These are phyloP conservation scores for Lomentospora prolificans DNA, from an alignment of 2,329 filamentous ascomycete species.

Conservation along the genomic window DNA sequence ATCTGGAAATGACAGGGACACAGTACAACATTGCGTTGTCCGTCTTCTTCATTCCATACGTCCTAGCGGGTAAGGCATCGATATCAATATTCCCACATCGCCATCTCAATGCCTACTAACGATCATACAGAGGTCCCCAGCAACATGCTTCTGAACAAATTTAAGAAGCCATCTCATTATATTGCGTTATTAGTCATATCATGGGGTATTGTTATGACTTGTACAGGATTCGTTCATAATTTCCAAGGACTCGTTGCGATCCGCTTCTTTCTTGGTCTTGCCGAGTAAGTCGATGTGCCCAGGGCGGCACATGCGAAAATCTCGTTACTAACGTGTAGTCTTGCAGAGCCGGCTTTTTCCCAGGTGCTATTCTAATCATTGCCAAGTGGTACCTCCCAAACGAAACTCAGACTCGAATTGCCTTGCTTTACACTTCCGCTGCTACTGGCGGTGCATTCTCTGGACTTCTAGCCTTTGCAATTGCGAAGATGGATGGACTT, in stretches of 20 bases:
- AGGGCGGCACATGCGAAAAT: slow-evolving; percentile 30
- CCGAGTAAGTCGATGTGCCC: slow-evolving; percentile 66
- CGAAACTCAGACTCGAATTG: slow-evolving; percentile 86
- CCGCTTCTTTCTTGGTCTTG: slow-evolving; percentile 75
- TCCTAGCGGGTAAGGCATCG: slow-evolving; percentile 39
- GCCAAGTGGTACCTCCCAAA: slow-evolving; percentile 83
- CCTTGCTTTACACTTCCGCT: slow-evolving; percentile 84
- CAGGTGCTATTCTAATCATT: slow-evolving; percentile 55
- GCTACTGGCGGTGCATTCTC: slow-evolving; percentile 77
- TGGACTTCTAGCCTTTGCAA: slow-evolving; percentile 73
- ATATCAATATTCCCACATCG: neutral
- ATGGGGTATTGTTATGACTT: slow-evolving; percentile 65
- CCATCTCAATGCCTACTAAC: neutral
- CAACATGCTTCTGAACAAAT: slow-evolving; percentile 23
- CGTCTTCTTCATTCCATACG: slow-evolving; percentile 75
- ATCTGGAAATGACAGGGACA: slow-evolving; percentile 47
- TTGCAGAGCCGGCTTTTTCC: slow-evolving; percentile 13
- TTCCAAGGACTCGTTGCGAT: slow-evolving; percentile 70
- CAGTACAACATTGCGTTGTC: slow-evolving; percentile 68
- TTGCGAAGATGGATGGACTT: slow-evolving; percentile 75
- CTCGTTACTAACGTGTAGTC: slow-evolving; percentile 10
- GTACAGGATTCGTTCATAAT: slow-evolving; percentile 68
- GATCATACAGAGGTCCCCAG: slow-evolving; percentile 60
- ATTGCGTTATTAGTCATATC: slow-evolving; percentile 21
- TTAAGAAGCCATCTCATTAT: slow-evolving; percentile 35